Base-by-base conservation (phyloP, 768 basidiomycete species). In the Dendrothele bispora region DNA sequence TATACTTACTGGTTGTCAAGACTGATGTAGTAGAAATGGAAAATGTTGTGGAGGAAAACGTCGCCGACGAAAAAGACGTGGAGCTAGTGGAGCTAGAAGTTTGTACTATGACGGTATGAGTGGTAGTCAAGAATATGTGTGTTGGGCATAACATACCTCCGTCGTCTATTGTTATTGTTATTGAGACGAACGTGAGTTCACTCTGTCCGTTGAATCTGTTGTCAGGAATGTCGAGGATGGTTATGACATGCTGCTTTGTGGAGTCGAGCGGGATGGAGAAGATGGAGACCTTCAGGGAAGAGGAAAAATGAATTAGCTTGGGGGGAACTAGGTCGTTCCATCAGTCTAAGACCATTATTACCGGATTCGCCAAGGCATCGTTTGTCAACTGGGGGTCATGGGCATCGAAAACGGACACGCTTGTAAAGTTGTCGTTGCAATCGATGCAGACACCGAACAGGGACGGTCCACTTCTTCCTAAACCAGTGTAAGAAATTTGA, bases 381-480 rank as follows among this genome's bases (percentile, higher is more conserved):
- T 55, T 50, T 20, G 32, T 34, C 4, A 57, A 43, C 2, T 53
- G 41, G 14, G 55, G 52, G 29, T 63, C 61, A 28, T 49, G 54
- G 24, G 58, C 64, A 38, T 65, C 58, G 10, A 56, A 52, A 1
- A 38, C 8, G n/a, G 48, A 14, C 24, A 52, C 18, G 24, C 57
- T 30, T 40, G 45, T 14, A 50, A 35, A 22, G 28, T 34, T 45
- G 1, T 17, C 41, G 3, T 43, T 43, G 50, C 65, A 67, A 49
- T 68, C 65, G 7, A 68, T 17, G 36, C 61, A 63, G 6, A 62
- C 62, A 26, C 62, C 61, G 46, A 63, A 69, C 37, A 57, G 25
- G 0, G 63, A 61, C 1, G 61, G 58, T 1, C 53, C 57, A 3
- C 59, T 26, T 12, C 53, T 50, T 36, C 50, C 57, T 49, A 60